Evolutionary conservation across 2,329 filamentous ascomycete genomes (phyloP).

Genomic region (Fusarium haematococcum): DNA sequence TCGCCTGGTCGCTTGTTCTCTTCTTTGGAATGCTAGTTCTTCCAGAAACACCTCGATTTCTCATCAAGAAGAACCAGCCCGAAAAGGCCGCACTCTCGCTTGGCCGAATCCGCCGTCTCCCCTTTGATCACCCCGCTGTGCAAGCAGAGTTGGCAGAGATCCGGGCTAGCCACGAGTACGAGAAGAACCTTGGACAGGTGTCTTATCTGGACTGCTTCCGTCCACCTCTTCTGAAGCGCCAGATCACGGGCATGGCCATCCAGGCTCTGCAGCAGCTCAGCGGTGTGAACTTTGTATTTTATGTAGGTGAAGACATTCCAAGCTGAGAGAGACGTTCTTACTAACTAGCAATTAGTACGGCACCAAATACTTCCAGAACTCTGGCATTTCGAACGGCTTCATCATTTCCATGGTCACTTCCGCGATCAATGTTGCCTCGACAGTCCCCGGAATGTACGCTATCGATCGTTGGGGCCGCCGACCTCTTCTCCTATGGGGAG

Average conservation of each 20-base stretch:
- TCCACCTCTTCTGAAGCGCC: neutral
- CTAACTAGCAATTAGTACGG: conserved; percentile 57
- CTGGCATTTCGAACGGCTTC: conserved; percentile 75
- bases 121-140: conserved; percentile 77
- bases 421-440: conserved; percentile 80
- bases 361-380: conserved; percentile 76
- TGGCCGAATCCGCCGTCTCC: conserved; percentile 78
- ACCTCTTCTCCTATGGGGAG: conserved; percentile 75
- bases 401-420: conserved; percentile 79
- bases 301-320: conserved; percentile 42
- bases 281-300: conserved; percentile 79
- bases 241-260: conserved; percentile 46
- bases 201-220: neutral
- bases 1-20: conserved; percentile 83
- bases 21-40: conserved; percentile 68
- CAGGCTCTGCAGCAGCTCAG: conserved; percentile 70
- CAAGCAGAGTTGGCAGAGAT: conserved; percentile 82
- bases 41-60: conserved; percentile 88
- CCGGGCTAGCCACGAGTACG: neutral
- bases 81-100: conserved; percentile 73
- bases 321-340: neutral
- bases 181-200: neutral
- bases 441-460: conserved; percentile 78
- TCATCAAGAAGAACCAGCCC: conserved; percentile 80
- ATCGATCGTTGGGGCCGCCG: conserved; percentile 79